Percentiles rank a stretch among this genome's conserved stretches.
phyloP scores from a whole-genome alignment of 495 filamentous ascomycete species.

The Penicillium antarcticum region DNA sequence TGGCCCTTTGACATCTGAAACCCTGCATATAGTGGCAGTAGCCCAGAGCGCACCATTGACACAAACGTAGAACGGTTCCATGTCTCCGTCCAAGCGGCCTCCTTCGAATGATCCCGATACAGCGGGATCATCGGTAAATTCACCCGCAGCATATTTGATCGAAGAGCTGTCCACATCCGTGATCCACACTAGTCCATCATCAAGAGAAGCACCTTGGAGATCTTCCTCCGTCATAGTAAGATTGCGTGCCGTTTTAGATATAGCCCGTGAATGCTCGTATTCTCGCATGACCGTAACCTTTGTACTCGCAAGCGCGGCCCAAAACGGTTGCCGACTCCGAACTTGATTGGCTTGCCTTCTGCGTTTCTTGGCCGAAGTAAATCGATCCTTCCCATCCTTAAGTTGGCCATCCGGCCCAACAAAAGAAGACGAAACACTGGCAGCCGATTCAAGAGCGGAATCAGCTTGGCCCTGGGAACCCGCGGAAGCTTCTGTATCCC shows the following conservation, averaged over 20 bases:
- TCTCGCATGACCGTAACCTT: slow-evolving; percentile 93
- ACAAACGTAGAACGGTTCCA: slow-evolving; percentile 82
- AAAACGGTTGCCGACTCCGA: slow-evolving; percentile 84
- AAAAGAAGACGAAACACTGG: slow-evolving; percentile 45
- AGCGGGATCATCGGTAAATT: slow-evolving; percentile 50
- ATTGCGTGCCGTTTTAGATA: slow-evolving; percentile 65
- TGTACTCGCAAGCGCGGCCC: slow-evolving; percentile 89
- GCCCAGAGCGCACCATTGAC: slow-evolving; percentile 90
- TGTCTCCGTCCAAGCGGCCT: slow-evolving; percentile 36
- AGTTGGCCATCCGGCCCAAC: slow-evolving; percentile 50
- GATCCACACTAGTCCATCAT: slow-evolving; percentile 82
- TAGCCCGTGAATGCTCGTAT: slow-evolving; percentile 79
- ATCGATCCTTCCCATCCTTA: slow-evolving; percentile 54
- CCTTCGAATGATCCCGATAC: slow-evolving; percentile 30
- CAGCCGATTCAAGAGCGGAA: slow-evolving; percentile 41
- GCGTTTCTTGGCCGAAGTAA: slow-evolving; percentile 71
- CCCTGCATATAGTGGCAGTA: slow-evolving; percentile 65
- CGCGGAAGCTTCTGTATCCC: slow-evolving; percentile 56
- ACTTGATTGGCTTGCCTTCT: slow-evolving; percentile 86
- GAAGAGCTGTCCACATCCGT: slow-evolving; percentile 77
- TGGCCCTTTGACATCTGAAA: slow-evolving; percentile 49
- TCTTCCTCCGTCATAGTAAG: slow-evolving; percentile 76
- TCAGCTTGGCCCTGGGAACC: slow-evolving; percentile 46
- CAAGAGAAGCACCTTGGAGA: slow-evolving; percentile 75
- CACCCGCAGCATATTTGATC: slow-evolving; percentile 77